Conservation (phyloP, 2,329 filamentous ascomycete genomes). For the Colletotrichum ledebouriae region DNA sequence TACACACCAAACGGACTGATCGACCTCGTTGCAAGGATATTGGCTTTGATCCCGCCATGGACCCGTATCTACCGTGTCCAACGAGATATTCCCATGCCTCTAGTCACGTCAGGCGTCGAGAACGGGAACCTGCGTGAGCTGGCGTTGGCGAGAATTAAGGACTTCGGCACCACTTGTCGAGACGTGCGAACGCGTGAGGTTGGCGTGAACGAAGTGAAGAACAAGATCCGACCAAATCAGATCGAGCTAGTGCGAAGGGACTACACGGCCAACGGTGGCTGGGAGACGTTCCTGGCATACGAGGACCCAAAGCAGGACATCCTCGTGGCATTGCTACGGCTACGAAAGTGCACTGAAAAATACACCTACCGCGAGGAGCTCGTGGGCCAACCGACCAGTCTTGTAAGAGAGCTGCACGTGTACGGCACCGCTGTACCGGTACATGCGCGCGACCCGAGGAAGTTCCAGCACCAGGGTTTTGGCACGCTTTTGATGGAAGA, state of each 20-base stretch:
- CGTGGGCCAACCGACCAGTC: slow-evolving; percentile 85
- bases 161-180: slow-evolving; percentile 96
- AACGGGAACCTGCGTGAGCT: slow-evolving; percentile 96
- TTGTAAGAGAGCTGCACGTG: slow-evolving; percentile 95
- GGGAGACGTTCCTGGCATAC: slow-evolving; percentile 98
- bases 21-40: slow-evolving; percentile 94
- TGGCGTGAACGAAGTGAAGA: slow-evolving; percentile 98
- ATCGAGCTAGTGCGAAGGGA: slow-evolving; percentile 95
- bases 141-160: slow-evolving; percentile 97
- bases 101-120: slow-evolving; percentile 98
- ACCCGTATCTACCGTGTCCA: slow-evolving; percentile 98
- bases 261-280: slow-evolving; percentile 94
- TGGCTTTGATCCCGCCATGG: slow-evolving; percentile 96
- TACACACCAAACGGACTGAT: slow-evolving; percentile 98
- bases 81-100: slow-evolving; percentile 98
- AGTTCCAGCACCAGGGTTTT: slow-evolving; percentile 98
- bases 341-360: slow-evolving; percentile 90
- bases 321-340: slow-evolving; percentile 87
- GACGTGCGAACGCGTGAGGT: slow-evolving; percentile 97
- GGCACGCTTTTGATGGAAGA: slow-evolving; percentile 98
- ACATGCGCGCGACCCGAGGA: slow-evolving; percentile 92
- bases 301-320: slow-evolving; percentile 99
- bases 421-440: slow-evolving; percentile 98
- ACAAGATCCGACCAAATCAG: slow-evolving; percentile 97
- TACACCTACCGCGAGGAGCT: slow-evolving; percentile 95